Evolutionary conservation across 768 basidiomycete species (phyloP).

Genomic region (Hericium alpestre): DNA sequence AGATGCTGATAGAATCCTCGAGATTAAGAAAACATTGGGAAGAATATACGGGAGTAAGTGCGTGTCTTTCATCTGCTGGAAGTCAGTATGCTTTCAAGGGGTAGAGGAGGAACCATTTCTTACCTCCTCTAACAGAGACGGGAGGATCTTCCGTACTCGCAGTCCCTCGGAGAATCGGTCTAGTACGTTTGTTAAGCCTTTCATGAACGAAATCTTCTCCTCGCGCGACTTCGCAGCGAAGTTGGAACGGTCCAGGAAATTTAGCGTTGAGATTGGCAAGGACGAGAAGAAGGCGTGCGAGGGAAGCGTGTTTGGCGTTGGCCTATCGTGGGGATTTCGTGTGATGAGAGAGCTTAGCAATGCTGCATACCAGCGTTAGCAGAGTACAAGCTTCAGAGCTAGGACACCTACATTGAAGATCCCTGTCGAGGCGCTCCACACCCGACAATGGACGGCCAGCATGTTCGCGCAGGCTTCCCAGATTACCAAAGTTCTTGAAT

Average conservation of each 20-base stretch:
- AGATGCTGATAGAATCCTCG: slow-evolving; percentile 58
- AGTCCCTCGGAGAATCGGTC: slow-evolving; percentile 82
- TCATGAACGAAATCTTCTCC: slow-evolving; percentile 95
- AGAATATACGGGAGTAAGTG: slow-evolving; percentile 90
- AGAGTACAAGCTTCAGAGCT: not conserved
- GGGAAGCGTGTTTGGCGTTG: slow-evolving; percentile 71
- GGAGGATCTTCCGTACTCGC: slow-evolving; percentile 79
- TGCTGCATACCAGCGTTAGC: slow-evolving; percentile 30
- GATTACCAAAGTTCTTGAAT: slow-evolving; percentile 73
- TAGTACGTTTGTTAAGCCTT: slow-evolving; percentile 72
- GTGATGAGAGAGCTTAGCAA: slow-evolving; percentile 76
- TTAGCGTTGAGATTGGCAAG: slow-evolving; percentile 88
- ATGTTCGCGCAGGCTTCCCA: slow-evolving; percentile 59
- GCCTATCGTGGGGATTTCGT: slow-evolving; percentile 59
- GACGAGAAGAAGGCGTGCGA: slow-evolving; percentile 90
- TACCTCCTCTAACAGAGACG: slow-evolving; percentile 89
- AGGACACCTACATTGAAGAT: slow-evolving; percentile 51
- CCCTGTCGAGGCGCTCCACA: slow-evolving; percentile 55
- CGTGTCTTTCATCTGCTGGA: slow-evolving; percentile 77
- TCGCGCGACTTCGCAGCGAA: slow-evolving; percentile 91
- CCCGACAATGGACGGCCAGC: slow-evolving; percentile 52
- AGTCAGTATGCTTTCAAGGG: not conserved
- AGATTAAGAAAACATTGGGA: slow-evolving; percentile 90
- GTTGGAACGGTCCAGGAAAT: slow-evolving; percentile 90
- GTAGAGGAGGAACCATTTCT: slow-evolving; percentile 6